Conservation (phyloP, 371 early-diverging fungal species). For the Apophysomyces sp. region DNA sequence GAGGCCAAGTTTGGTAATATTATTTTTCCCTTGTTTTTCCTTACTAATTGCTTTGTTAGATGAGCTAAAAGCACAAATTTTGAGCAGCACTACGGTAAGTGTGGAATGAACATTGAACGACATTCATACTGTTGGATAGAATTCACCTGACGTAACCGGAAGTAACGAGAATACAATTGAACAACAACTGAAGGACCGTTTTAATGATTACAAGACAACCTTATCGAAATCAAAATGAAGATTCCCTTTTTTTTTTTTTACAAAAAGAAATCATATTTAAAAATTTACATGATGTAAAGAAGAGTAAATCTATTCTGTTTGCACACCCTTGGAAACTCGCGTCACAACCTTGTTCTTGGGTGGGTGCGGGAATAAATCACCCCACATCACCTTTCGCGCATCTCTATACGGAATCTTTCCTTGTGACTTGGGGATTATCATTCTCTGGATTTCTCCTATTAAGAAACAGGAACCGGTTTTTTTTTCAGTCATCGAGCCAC, state of each 20-base stretch:
- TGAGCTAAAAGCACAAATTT: conserved; percentile 49
- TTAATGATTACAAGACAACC: not conserved
- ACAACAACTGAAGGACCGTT: conserved; percentile 5
- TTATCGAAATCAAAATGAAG: not conserved
- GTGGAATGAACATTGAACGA: not conserved
- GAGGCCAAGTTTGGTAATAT: conserved; percentile 55
- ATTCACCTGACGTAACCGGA: not conserved
- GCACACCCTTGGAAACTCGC: conserved; percentile 17
- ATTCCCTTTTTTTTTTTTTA: not conserved
- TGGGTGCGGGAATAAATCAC: conserved; percentile 79
- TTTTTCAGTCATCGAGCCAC: not conserved
- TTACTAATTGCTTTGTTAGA: conserved; percentile 44
- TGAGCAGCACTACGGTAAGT: conserved; percentile 33
- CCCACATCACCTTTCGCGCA: conserved; percentile 80
- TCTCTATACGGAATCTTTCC: conserved; percentile 75
- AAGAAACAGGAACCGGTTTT: not conserved
- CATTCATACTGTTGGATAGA: not conserved
- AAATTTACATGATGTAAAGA: not conserved
- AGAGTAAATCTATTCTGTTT: not conserved
- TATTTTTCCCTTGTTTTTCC: not conserved
- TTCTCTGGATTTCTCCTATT: conserved; percentile 61
- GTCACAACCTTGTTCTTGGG: conserved; percentile 57
- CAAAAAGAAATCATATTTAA: not conserved
- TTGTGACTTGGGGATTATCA: conserved; percentile 73
- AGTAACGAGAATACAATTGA: not conserved